phyloP scores from a whole-genome alignment of 148 eudicot species.

The Selenicereus undatus region DNA sequence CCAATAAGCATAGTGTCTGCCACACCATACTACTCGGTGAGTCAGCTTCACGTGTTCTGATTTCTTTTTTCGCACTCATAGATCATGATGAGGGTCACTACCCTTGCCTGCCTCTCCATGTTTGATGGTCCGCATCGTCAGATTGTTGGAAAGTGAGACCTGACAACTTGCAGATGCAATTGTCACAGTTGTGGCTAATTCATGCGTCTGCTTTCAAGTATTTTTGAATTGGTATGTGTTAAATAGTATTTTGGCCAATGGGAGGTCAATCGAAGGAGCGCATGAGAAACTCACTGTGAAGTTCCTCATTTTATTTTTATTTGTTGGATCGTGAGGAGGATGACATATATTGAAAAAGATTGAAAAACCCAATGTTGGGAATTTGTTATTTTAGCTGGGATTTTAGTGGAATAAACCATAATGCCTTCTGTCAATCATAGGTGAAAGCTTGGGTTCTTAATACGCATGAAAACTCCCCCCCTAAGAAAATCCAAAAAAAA shows the following conservation, averaged over 20 bases:
- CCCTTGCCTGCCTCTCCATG: not conserved
- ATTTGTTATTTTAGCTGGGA: too few species aligned
- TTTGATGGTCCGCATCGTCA: not conserved
- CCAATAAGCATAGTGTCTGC: slow-evolving; percentile 87
- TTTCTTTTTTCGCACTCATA: not conserved
- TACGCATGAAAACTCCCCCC: not conserved
- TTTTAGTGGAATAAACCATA: too few species aligned
- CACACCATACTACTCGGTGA: slow-evolving; percentile 88
- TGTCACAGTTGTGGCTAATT: not conserved
- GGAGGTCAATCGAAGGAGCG: not conserved
- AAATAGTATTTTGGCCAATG: not conserved
- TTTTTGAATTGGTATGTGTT: not conserved
- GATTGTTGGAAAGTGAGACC: not conserved
- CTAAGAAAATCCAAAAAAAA: too few species aligned
- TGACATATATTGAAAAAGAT: too few species aligned
- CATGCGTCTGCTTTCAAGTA: not conserved
- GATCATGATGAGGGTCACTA: not conserved
- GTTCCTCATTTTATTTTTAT: not conserved
- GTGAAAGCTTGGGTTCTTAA: not conserved
- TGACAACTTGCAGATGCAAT: not conserved
- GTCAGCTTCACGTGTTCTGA: slow-evolving; percentile 21
- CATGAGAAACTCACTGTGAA: not conserved
- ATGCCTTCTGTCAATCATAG: not conserved
- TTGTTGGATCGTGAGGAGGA: not conserved
- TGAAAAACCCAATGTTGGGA: too few species aligned